Evolutionary conservation across 176 grass and related monocot species (phyloP), one percentile per base, ranked within the genome.

Genomic region (Triticum monococcum): DNA sequence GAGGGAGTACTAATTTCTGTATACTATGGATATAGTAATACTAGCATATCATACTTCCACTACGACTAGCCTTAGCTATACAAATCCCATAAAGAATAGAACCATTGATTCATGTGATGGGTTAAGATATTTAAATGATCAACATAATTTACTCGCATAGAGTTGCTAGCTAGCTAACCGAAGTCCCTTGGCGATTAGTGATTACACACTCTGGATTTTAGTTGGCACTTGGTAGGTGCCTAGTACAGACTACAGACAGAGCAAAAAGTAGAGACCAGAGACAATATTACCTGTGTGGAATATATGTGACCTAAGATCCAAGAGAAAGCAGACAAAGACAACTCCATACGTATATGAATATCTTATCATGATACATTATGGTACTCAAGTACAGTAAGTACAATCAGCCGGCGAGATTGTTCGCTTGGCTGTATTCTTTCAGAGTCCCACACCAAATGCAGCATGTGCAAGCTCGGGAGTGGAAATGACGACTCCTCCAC

Each of bases 141-240:
- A 10, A 41, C 10, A 2, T 41, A 41, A 41, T 41, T 41, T 41
- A 41, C 40, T 10, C 40, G 2, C 9, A 41, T 41, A 41, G 40
- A 41, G 40, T 41, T 41, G 40, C 40, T 41, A 41, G 40, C 40
- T 41, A 41, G 37, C 8, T 40, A 40, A 40, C 8, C 37, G 37
- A 40, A 40, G 37, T 40, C 37, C 37, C 37, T 40, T 40, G 37
- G 33, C 6, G 33, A 28, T 28, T 28, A 28, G 71, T 43, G 35
- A 50, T 62, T 88, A 25, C 12, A 61, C 54, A 83, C 14, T 57
- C 63, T 61, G 12, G 35, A 88, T 78, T 48, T 61, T 88, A 54
- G 63, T 69, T 83, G 80, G 48, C 75, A 83, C 64, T 46, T 60
- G 71, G 35, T 61, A 78, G 73, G 86, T 62, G 86, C 12, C 11